A percentile compares a stretch with the other conserved stretches of the same genome.
Conservation (phyloP, 129 eudicot species). For the Artemisia tridentata region DNA sequence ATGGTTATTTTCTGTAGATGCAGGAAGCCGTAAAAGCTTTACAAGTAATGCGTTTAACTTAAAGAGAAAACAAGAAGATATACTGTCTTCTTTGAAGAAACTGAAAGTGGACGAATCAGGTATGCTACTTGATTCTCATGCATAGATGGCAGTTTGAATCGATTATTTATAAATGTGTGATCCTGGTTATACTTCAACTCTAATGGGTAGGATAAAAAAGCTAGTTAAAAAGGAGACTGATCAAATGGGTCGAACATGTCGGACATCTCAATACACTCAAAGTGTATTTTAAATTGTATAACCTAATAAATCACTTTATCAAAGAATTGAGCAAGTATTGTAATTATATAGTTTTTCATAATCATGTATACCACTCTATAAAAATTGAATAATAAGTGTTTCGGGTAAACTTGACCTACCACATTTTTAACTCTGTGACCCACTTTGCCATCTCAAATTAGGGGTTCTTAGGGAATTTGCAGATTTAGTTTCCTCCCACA, state of each 20-base stretch:
- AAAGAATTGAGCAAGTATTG: background rate
- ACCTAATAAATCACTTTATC: background rate
- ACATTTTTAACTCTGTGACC: background rate
- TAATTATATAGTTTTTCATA: too few relatives aligned
- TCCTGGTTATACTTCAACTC: background rate
- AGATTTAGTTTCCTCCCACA: background rate
- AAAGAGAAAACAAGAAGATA: conserved; percentile 63
- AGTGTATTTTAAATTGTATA: background rate
- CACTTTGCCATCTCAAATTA: background rate
- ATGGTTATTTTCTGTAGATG: conserved; percentile 19
- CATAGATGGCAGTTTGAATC: background rate
- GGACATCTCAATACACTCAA: background rate
- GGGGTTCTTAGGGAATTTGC: background rate
- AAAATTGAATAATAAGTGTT: background rate
- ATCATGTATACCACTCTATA: too few relatives aligned
- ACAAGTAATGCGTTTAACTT: conserved; percentile 17
- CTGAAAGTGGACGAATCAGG: conserved; percentile 41
- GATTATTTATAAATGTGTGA: background rate
- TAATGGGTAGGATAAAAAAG: background rate
- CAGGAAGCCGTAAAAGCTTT: background rate
- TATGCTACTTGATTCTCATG: conserved; percentile 1
- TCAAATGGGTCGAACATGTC: background rate
- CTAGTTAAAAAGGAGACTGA: background rate
- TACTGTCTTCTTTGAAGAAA: conserved; percentile 40
- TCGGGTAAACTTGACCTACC: background rate